Base-by-base conservation (phyloP, 2,329 filamentous ascomycete genomes). In the Graphiopsis chlorocephala region DNA sequence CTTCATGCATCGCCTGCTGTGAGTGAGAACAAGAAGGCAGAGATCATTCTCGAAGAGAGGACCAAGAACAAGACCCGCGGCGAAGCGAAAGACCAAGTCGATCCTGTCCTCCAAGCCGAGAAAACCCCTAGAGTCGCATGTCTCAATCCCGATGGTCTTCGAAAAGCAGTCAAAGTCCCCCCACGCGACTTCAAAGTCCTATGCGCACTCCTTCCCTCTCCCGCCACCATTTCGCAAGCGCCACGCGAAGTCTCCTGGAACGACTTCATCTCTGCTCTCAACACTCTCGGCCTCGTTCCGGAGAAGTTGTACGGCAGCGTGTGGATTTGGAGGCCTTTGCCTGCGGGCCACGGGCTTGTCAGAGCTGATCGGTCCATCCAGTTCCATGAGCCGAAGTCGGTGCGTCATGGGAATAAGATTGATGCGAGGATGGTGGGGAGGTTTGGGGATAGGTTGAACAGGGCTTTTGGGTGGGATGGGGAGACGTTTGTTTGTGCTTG, bases 331-430 rank as follows among this genome's bases (percentile, higher is more conserved):
- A 78, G 76, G 15, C 82, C 82, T 3, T 42, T 69, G 47, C 57
- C 57, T 3, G 55, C 57, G 28, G 63, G 64, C 12, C 20, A 55
- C 12, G 61, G 56, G 17, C 69, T 68, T 3, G 65, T 80, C 25
- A 78, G 82, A 61, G 76, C 81, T 0, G 75, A 80, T 45, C 73
- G 81, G 4, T 80, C 79, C 26, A 88, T 88, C 33, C 83, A 86
- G 62, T 85, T 88, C 66, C 85, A 88, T 67, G 85, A 88, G 69
- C 86, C 86, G 2, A 85, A 88, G 72, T 84, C 85, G 28, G 69
- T 72, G 7, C 38, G 72, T 23, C 63, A 63, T 0, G 71, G 70
- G 1, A 75, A 75, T 0, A 87, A 88, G 73, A 78, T 88, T 3
- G 75, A 81, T 0, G 84, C 82, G 65, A 67, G 68, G 1, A 73